A percentile compares a stretch with the other conserved stretches of the same genome.
Evolutionary conservation across 2,329 filamentous ascomycete species (phyloP).

Genomic region (Sporothrix globosa): DNA sequence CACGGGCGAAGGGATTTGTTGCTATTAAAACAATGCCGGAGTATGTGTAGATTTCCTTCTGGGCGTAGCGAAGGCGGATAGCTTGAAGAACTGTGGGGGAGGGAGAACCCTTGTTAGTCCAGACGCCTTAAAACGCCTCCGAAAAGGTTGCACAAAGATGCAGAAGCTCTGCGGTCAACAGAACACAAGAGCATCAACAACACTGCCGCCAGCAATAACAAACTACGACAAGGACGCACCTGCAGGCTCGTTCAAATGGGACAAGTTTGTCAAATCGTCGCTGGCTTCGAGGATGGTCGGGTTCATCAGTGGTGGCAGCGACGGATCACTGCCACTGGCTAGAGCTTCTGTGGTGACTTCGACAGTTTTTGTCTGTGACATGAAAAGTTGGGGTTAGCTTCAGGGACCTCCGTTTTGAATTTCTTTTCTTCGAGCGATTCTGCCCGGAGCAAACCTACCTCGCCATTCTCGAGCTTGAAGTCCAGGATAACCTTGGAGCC

Average conservation of each 20-base stretch:
- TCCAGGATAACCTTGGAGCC: constrained; percentile 85
- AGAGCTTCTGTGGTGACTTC: constrained; percentile 77
- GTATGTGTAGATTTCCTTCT: constrained; percentile 99
- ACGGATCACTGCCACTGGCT: constrained; percentile 73
- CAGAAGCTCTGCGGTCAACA: constrained; percentile 4
- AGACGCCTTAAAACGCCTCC: not conserved
- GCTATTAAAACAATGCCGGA: constrained; percentile 98
- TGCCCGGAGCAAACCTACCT: constrained; percentile 59
- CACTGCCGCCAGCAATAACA: not conserved
- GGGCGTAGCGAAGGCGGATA: constrained; percentile 92
- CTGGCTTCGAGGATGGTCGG: constrained; percentile 97
- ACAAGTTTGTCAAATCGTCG: constrained; percentile 95
- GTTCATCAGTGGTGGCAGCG: constrained; percentile 93
- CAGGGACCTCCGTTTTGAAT: constrained; percentile 7
- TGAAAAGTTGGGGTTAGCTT: constrained; percentile 23
- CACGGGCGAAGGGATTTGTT: constrained; percentile 94
- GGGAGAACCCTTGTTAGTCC: constrained; percentile 12
- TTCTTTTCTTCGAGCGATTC: too few species aligned
- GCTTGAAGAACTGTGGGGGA: constrained; percentile 78
- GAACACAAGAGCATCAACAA: constrained; percentile 23
- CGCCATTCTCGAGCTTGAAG: constrained; percentile 89
- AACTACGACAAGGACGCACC: constrained; percentile 58
- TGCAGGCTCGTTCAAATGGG: constrained; percentile 96
- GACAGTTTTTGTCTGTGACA: constrained; percentile 79
- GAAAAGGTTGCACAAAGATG: not conserved